Base-by-base conservation (phyloP, 345 rosid species). In the Lepidium africanum region DNA sequence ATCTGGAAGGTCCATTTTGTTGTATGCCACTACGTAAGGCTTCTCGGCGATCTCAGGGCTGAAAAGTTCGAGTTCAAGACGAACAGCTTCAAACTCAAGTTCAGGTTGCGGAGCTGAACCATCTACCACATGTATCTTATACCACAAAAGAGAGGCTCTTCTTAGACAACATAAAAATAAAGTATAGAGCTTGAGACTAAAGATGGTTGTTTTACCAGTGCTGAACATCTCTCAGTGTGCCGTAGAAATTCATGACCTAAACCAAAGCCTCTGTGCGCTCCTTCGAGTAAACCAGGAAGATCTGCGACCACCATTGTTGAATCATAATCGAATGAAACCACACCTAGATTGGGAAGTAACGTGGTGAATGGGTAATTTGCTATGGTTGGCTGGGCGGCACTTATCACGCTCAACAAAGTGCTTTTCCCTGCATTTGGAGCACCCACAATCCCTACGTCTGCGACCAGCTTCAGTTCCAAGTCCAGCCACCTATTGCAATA, bases 341-440 rank as follows among this genome's bases (percentile, higher is more conserved):
- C 92, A 32, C 94, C 97, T n/a, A 88, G 87, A 82, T 90, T 93
- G 59, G 98, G 96, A 73, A 93, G 97, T 61, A 93, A 81, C 35
- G 96, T 90, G 51, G 98, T 93, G 70, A 87, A 93, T 14, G 97
- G 97, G 74, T 86, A 90, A 68, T 86, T 93, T 73, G 97, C 98
- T 54, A 93, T 87, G 59, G 74, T 67, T 19, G 97, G 98, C 76
- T 81, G 91, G 3, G 98, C 98, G 63, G 92, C 96, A 63, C 97
- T 81, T 71, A 86, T 88, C 72, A 82, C 92, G 36, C 98, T 90
- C 80, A 90, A 76, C 47, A 90, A 78, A 23, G 95, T 90, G 83
- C 96, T 93, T 80, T 93, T 93, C 50, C 98, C 95, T 36, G 97
- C 98, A 84, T 90, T 93, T 66, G 96, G 95, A 33, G 92, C 97